Evolutionary conservation across 495 filamentous ascomycete species (phyloP).

Genomic region (Rhypophila decipiens): DNA sequence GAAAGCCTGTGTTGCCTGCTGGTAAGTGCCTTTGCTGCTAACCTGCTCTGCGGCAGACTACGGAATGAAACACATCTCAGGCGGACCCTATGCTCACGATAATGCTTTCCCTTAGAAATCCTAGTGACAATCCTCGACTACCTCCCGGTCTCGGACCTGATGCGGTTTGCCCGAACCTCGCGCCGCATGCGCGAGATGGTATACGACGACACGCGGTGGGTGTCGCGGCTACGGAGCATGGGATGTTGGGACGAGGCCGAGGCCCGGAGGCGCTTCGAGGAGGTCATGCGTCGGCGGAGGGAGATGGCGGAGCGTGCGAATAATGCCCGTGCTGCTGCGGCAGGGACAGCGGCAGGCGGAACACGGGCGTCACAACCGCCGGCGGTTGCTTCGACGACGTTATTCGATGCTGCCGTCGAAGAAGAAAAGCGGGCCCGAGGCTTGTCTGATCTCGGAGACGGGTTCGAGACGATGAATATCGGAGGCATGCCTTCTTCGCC

Average conservation of each 20-base stretch:
- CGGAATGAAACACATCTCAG: too few relatives aligned
- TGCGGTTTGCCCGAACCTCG: constrained; percentile 82
- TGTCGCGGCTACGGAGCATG: constrained; percentile 74
- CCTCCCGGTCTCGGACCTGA: constrained; percentile 73
- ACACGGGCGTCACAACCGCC: too few relatives aligned
- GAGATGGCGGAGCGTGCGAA: constrained; percentile 38
- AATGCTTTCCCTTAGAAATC: constrained; percentile 60
- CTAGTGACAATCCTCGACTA: constrained; percentile 83
- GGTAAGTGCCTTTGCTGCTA: too few relatives aligned
- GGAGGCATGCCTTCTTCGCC: constrained; percentile 8
- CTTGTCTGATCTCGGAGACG: constrained; percentile 43
- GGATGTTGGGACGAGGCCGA: constrained; percentile 89
- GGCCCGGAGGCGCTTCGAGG: constrained; percentile 72
- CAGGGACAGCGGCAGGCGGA: constrained; percentile 5
- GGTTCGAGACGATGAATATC: constrained; percentile 61
- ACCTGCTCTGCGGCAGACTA: too few relatives aligned
- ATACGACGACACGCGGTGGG: constrained; percentile 96
- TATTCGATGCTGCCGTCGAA: constrained; percentile 63
- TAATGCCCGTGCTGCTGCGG: constrained; percentile 12
- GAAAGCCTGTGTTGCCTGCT: constrained; percentile 71
- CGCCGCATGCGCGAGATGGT: constrained; percentile 95
- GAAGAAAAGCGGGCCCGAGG: constrained; percentile 41
- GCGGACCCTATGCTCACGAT: too few relatives aligned
- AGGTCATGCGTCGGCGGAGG: constrained; percentile 59
- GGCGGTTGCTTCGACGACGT: constrained; percentile 36